phyloP scores from a whole-genome alignment of 345 rosid species.

The Populus ilicifolia region DNA sequence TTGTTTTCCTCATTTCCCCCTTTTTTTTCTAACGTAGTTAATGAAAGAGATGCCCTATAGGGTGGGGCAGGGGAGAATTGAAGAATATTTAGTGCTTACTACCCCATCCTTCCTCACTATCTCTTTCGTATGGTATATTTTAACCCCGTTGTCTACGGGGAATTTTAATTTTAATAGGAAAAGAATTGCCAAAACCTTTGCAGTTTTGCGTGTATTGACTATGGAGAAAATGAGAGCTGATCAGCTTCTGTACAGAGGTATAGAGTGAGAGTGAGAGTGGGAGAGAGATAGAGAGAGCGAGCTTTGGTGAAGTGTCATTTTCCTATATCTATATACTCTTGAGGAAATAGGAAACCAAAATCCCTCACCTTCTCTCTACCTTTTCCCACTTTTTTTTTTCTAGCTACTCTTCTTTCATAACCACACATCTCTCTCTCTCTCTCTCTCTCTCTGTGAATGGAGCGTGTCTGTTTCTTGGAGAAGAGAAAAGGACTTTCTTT shows the following conservation, averaged over 20 bases:
- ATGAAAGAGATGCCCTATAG: neutral
- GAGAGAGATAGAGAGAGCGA: conserved; percentile 7
- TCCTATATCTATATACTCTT: conserved; percentile 52
- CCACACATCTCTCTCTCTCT: conserved; percentile 20
- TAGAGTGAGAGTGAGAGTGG: neutral
- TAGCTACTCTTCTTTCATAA: conserved; percentile 14
- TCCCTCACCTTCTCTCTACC: conserved; percentile 7
- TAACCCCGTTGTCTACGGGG: conserved; percentile 13
- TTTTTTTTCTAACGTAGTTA: no score
- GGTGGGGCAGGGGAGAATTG: neutral
- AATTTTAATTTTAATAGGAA: neutral
- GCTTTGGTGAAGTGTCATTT: conserved; percentile 44
- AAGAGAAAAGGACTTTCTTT: neutral
- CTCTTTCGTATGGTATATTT: neutral
- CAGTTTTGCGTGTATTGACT: conserved; percentile 10
- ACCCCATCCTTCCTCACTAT: neutral
- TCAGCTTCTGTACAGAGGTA: neutral
- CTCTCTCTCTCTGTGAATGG: neutral
- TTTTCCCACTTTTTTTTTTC: neutral
- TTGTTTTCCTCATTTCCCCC: neutral
- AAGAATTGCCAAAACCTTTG: neutral
- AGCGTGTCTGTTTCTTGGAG: conserved; percentile 18
- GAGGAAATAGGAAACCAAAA: conserved; percentile 24
- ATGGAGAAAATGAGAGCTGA: conserved; percentile 4
- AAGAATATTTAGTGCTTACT: neutral